phyloP scores from a whole-genome alignment of 345 rosid species.

The Hevea brasiliensis region DNA sequence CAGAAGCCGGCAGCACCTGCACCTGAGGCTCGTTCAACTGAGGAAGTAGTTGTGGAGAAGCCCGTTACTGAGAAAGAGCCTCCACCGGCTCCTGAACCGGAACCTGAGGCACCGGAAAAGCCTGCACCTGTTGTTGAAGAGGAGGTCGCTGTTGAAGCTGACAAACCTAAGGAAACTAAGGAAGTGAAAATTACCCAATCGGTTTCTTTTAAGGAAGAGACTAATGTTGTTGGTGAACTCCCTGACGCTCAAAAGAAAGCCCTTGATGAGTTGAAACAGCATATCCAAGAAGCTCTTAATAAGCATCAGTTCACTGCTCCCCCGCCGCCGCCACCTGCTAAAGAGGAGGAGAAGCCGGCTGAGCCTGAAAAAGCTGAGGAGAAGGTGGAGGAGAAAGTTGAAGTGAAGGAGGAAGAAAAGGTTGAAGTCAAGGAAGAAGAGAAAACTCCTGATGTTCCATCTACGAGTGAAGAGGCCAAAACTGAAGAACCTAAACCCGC shows the following conservation, averaged over 20 bases:
- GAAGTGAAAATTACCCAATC: conserved; percentile 16
- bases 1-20: conserved; percentile 36
- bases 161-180: conserved; percentile 14
- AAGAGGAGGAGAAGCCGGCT: conserved; percentile 21
- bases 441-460: background rate
- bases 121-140: conserved; percentile 5
- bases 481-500: background rate
- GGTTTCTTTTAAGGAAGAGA: conserved; percentile 30
- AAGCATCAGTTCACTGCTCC: conserved; percentile 32
- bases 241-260: conserved; percentile 31
- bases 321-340: conserved; percentile 15
- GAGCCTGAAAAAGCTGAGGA: conserved; percentile 3
- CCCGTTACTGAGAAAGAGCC: conserved; percentile 34
- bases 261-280: conserved; percentile 28
- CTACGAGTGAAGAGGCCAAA: conserved; percentile 11
- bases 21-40: background rate
- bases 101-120: conserved; percentile 23
- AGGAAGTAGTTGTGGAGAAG: conserved; percentile 34
- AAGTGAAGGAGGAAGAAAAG: conserved; percentile 1
- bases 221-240: conserved; percentile 24
- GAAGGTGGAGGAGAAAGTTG: too few relatives aligned
- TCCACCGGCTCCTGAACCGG: conserved; percentile 32
- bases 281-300: conserved; percentile 27
- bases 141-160: conserved; percentile 5
- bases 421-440: conserved; percentile 5